Percentiles rank a stretch among this genome's conserved stretches.
These are phyloP conservation scores for Thraustochytrium sp. DNA, from an alignment of 352 stramenopile genomes.

Conservation along the genomic window DNA sequence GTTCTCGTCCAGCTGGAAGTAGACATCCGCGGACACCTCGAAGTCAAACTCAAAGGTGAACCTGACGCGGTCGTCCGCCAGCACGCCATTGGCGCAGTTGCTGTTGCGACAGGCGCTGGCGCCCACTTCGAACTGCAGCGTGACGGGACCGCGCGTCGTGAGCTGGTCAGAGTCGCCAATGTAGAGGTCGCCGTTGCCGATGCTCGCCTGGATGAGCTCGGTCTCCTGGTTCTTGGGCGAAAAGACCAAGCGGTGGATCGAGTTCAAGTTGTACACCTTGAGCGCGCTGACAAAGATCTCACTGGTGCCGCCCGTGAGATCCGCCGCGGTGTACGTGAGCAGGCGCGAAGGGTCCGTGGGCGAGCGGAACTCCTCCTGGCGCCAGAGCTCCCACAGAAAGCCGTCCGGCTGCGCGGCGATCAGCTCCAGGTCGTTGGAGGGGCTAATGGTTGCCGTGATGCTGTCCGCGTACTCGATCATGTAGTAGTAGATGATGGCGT, in stretches of 20 bases:
- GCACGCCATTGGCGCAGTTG: not conserved
- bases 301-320: too few species aligned
- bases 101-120: not conserved
- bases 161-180: not conserved
- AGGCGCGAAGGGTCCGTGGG: too few species aligned
- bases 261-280: not conserved
- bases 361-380: too few species aligned
- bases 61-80: not conserved
- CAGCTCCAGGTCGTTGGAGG: too few species aligned
- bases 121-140: not conserved
- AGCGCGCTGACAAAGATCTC: not conserved
- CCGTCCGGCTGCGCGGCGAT: too few species aligned
- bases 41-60: constrained; percentile 4
- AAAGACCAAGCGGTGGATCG: not conserved
- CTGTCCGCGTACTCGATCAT: too few species aligned
- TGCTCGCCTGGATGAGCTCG: not conserved
- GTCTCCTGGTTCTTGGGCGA: not conserved
- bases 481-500: not conserved
- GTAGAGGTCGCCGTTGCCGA: not conserved
- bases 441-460: too few species aligned
- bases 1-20: too few species aligned
- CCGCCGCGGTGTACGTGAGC: too few species aligned
- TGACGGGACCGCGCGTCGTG: not conserved
- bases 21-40: too few species aligned
- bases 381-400: too few species aligned